These are phyloP conservation scores for Lavandula angustifolia DNA, from an alignment of 257 asterid genomes.

Conservation along the genomic window DNA sequence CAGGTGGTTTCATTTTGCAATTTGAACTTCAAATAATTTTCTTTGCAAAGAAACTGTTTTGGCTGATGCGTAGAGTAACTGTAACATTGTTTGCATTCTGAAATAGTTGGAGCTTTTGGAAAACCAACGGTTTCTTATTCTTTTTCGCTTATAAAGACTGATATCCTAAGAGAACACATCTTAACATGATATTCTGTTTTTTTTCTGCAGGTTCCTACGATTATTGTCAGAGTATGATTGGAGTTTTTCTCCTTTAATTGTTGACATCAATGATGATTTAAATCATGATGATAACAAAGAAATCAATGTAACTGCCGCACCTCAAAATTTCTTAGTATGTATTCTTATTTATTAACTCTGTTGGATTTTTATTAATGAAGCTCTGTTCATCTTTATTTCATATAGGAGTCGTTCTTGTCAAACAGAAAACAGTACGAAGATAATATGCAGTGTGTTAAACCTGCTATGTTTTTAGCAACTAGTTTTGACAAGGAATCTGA, in stretches of 20 bases:
- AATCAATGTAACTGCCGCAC: conserved; percentile 59
- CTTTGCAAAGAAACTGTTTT: not conserved
- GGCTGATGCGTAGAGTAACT: not conserved
- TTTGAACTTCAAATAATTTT: not conserved
- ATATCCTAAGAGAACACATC: not conserved
- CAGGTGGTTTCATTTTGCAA: not conserved
- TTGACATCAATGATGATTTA: conserved; percentile 85
- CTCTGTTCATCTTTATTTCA: conserved; percentile 27
- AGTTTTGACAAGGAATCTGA: conserved; percentile 79
- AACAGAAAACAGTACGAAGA: conserved; percentile 61
- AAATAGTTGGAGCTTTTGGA: not conserved
- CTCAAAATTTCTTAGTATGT: not conserved
- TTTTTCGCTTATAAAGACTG: not conserved
- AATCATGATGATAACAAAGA: conserved; percentile 71
- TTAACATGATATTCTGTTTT: conserved; percentile 19
- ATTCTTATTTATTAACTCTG: conserved; percentile 5
- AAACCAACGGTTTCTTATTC: not conserved
- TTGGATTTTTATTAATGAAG: conserved; percentile 25
- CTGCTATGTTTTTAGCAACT: conserved; percentile 87
- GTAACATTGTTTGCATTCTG: not conserved
- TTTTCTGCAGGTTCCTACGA: conserved; percentile 72
- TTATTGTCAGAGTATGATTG: conserved; percentile 82
- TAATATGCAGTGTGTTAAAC: conserved; percentile 44
- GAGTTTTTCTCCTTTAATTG: conserved; percentile 77
- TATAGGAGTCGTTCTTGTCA: conserved; percentile 63